phyloP scores from a whole-genome alignment of 768 basidiomycete genomes.

The Suillus clintonianus region DNA sequence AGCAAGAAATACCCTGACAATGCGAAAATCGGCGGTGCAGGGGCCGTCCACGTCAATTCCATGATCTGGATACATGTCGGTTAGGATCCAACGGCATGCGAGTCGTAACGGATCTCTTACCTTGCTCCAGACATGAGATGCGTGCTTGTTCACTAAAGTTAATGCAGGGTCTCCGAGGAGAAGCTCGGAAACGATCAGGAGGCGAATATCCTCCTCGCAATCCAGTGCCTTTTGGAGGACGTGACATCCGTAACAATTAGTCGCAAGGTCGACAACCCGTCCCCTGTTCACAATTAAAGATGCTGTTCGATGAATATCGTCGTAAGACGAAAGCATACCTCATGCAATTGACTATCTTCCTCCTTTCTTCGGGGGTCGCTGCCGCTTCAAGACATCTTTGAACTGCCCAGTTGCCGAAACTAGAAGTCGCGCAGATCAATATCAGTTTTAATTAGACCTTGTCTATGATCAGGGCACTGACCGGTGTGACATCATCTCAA shows the following conservation, averaged over 20 bases:
- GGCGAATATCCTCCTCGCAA: conserved; percentile 84
- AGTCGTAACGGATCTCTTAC: conserved; percentile 35
- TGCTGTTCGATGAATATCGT: conserved; percentile 1
- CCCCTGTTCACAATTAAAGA: conserved; percentile 45
- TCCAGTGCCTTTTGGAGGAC: conserved; percentile 89
- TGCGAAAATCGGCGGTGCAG: conserved; percentile 85
- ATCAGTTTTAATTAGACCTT: not conserved
- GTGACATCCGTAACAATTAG: conserved; percentile 88
- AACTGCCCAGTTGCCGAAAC: conserved; percentile 93
- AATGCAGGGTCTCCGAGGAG: conserved; percentile 82
- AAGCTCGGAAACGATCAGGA: conserved; percentile 83
- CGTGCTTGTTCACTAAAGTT: conserved; percentile 88
- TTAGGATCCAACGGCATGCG: conserved; percentile 7
- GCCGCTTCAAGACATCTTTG: conserved; percentile 86
- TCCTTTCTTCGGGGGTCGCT: conserved; percentile 68
- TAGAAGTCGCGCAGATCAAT: conserved; percentile 24
- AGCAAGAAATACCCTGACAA: conserved; percentile 53
- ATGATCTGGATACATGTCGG: conserved; percentile 59
- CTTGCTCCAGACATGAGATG: conserved; percentile 92
- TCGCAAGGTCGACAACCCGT: conserved; percentile 82
- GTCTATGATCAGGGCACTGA: conserved; percentile 25
- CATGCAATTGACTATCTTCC: conserved; percentile 87
- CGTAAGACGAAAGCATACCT: conserved; percentile 45
- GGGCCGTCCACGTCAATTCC: conserved; percentile 86
- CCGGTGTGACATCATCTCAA: conserved; percentile 94